phyloP scores from a whole-genome alignment of 192 early-diverging fungal genomes.

The Backusella tarrabulga region DNA sequence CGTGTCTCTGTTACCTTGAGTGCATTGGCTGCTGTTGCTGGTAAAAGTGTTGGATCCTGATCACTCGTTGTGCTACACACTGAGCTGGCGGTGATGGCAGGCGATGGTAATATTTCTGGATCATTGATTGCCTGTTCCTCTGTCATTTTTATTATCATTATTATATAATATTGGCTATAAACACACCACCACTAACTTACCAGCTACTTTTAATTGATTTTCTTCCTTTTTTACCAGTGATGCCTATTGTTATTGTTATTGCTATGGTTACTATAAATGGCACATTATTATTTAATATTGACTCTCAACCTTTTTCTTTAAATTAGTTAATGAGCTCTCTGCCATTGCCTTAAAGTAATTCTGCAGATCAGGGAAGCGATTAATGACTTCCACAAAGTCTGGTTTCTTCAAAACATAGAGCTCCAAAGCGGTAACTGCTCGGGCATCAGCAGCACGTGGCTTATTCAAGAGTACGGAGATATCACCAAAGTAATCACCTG shows the following conservation, averaged over 20 bases:
- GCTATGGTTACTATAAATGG: too few species aligned
- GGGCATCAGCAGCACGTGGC: slow-evolving; percentile 45
- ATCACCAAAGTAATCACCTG: slow-evolving; percentile 55
- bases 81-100: slow-evolving; percentile 15
- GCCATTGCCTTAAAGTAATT: slow-evolving; percentile 19
- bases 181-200: not conserved
- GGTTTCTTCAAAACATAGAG: slow-evolving; percentile 45
- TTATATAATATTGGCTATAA: not conserved
- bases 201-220: not conserved
- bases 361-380: slow-evolving; percentile 20
- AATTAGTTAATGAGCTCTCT: not conserved
- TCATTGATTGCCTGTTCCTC: not conserved
- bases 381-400: slow-evolving; percentile 36
- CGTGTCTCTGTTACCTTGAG: slow-evolving; percentile 34
- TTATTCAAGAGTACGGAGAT: slow-evolving; percentile 45
- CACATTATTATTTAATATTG: not conserved
- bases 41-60: slow-evolving; percentile 36
- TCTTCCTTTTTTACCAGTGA: slow-evolving; percentile 8
- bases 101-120: not conserved
- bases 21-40: slow-evolving; percentile 33
- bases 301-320: not conserved
- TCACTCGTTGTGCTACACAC: slow-evolving; percentile 28
- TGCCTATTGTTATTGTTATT: not conserved
- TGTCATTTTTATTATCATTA: not conserved
- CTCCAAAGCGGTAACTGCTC: slow-evolving; percentile 45